These are phyloP conservation scores for Polygonum aviculare DNA, from an alignment of 148 eudicot genomes.

Conservation along the genomic window DNA sequence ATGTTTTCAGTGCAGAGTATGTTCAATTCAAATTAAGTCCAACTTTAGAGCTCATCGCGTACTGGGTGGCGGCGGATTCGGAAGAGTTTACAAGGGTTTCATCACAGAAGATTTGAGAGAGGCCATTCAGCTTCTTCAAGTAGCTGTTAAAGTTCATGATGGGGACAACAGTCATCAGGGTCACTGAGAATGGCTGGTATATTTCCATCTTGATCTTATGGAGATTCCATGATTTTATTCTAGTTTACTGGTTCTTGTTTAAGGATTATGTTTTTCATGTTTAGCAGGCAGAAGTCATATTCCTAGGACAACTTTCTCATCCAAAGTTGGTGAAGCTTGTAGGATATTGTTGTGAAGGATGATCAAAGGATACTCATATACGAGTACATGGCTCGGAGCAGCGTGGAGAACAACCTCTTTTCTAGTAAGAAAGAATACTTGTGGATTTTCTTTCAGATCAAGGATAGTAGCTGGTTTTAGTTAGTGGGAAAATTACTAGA, in stretches of 20 bases:
- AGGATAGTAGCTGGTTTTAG: not conserved
- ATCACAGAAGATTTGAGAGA: conserved; percentile 37
- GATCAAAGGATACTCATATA: conserved; percentile 70
- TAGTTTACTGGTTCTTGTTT: not conserved
- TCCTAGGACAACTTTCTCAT: conserved; percentile 89
- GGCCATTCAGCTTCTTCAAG: conserved; percentile 45
- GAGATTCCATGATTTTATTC: not conserved
- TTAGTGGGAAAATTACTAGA: too few species aligned
- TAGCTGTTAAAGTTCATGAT: conserved; percentile 90
- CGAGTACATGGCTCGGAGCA: conserved; percentile 82
- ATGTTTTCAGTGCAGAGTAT: too few species aligned
- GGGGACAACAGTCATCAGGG: conserved; percentile 79
- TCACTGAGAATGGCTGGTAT: conserved; percentile 91
- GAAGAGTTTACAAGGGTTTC: conserved; percentile 78
- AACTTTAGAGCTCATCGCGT: conserved; percentile 70
- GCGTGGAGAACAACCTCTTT: conserved; percentile 78
- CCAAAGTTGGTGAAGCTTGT: conserved; percentile 80
- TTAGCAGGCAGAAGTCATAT: conserved; percentile 76
- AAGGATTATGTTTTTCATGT: not conserved
- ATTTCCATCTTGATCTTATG: not conserved
- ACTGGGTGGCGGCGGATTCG: conserved; percentile 89
- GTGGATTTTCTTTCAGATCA: not conserved
- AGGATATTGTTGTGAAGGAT: conserved; percentile 87
- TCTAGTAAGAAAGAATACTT: conserved; percentile 58
- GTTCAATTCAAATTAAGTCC: too few species aligned